Evolutionary conservation across 208 protist species (phyloP).

Genomic region (Wallacemonas rigidus): DNA sequence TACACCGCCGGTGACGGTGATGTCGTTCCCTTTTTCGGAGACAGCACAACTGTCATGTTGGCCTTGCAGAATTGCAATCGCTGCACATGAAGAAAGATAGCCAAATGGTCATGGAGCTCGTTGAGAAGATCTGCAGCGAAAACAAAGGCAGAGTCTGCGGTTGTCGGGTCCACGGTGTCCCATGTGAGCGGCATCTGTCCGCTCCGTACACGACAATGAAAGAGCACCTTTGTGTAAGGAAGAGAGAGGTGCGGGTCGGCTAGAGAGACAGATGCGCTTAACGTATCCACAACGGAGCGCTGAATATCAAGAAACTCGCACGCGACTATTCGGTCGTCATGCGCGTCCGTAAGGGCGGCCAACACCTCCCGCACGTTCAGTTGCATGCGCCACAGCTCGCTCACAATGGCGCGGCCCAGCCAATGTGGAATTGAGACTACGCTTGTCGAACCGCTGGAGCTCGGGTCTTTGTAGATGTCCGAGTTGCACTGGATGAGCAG

Average conservation of each 20-base stretch:
- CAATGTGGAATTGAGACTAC: slow-evolving; percentile 13
- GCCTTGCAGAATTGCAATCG: not conserved
- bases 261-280: not conserved
- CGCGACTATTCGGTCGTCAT: not conserved
- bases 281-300: not conserved
- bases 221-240: not conserved
- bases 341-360: slow-evolving; percentile 3
- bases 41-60: not conserved
- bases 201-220: not conserved
- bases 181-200: not conserved
- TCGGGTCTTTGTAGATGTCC: slow-evolving; percentile 5
- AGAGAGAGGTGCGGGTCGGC: slow-evolving; percentile 9
- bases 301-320: not conserved
- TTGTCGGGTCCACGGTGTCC: slow-evolving; percentile 1
- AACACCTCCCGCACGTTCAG: slow-evolving; percentile 7
- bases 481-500: slow-evolving; percentile 17
- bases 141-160: slow-evolving; percentile 3
- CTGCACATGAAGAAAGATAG: slow-evolving; percentile 5
- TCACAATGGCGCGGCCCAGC: slow-evolving; percentile 12
- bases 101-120: not conserved
- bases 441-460: not conserved
- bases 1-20: not conserved
- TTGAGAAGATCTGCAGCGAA: not conserved
- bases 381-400: slow-evolving; percentile 12
- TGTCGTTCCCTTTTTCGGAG: not conserved